Evolutionary conservation across 2,329 filamentous ascomycete genomes (phyloP).

Genomic region (Paraphoma chrysanthemicola): DNA sequence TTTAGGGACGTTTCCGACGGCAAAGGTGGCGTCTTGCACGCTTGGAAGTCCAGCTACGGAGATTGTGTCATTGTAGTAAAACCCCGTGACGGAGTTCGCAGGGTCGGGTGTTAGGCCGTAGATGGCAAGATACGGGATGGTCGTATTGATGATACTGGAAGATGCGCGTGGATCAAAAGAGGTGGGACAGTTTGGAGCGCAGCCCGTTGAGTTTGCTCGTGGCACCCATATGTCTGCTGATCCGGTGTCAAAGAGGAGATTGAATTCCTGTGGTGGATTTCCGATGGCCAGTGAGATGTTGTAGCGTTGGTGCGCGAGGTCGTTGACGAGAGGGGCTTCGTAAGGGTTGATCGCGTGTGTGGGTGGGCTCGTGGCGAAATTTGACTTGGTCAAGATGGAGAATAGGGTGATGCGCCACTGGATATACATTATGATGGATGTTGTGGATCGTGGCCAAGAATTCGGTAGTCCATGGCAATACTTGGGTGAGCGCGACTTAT

Average conservation of each 20-base stretch:
- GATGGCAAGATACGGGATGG: conserved; percentile 13
- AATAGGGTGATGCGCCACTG: background rate
- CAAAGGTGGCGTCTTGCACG: background rate
- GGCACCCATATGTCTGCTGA: conserved; percentile 20
- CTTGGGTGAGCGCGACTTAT: background rate
- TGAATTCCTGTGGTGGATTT: conserved; percentile 14
- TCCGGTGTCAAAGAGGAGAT: conserved; percentile 14
- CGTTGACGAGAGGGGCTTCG: background rate
- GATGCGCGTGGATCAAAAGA: background rate
- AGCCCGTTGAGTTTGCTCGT: conserved; percentile 12
- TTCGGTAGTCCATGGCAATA: background rate
- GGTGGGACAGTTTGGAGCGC: conserved; percentile 10
- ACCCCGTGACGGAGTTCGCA: conserved; percentile 8
- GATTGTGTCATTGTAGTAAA: conserved; percentile 19
- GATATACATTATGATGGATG: background rate
- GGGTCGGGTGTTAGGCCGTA: conserved; percentile 20
- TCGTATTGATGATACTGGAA: background rate
- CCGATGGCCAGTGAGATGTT: conserved; percentile 15
- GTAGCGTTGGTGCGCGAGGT: conserved; percentile 11
- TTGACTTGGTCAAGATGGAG: background rate
- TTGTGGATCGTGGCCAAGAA: background rate
- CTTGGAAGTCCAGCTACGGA: background rate
- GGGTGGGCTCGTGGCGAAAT: background rate
- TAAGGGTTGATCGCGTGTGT: background rate
- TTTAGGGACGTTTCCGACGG: background rate